These are phyloP conservation scores for Salvia sclarea DNA, from an alignment of 305 asterid genomes.

Conservation along the genomic window DNA sequence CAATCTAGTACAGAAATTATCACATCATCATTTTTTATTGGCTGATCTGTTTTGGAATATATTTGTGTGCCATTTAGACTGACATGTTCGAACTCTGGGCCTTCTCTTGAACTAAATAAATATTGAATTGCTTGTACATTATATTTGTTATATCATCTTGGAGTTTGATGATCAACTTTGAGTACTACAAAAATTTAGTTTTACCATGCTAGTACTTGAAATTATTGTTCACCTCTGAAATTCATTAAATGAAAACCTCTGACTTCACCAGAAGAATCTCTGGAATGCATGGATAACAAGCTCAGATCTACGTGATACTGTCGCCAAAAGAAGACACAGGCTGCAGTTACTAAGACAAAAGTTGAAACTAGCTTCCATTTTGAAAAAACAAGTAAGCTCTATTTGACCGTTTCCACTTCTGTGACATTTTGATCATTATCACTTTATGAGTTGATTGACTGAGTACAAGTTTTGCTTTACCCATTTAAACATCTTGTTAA, in stretches of 20 bases:
- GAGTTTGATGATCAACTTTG: conserved; percentile 6
- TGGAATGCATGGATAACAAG: conserved; percentile 96
- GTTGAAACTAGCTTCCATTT: conserved; percentile 86
- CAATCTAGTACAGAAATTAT: neutral
- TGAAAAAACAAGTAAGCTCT: conserved; percentile 74
- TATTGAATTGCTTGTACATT: neutral
- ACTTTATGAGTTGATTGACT: neutral
- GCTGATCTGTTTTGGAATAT: neutral
- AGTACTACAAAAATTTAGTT: neutral
- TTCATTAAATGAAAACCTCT: conserved; percentile 17
- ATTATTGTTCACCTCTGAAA: neutral
- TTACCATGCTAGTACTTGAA: neutral
- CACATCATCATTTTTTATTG: neutral
- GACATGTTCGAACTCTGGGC: conserved; percentile 7
- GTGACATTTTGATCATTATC: neutral
- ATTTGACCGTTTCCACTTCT: conserved; percentile 27
- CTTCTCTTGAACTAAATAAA: neutral
- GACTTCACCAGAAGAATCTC: conserved; percentile 60
- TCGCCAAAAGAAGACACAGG: conserved; percentile 84
- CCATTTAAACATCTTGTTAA: neutral
- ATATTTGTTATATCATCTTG: conserved; percentile 16
- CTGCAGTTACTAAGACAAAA: conserved; percentile 84
- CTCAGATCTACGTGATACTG: conserved; percentile 77
- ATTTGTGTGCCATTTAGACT: neutral
- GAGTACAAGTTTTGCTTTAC: neutral